Evolutionary conservation across 495 filamentous ascomycete species (phyloP).

Genomic region (Hypomontagnella monticulosa): DNA sequence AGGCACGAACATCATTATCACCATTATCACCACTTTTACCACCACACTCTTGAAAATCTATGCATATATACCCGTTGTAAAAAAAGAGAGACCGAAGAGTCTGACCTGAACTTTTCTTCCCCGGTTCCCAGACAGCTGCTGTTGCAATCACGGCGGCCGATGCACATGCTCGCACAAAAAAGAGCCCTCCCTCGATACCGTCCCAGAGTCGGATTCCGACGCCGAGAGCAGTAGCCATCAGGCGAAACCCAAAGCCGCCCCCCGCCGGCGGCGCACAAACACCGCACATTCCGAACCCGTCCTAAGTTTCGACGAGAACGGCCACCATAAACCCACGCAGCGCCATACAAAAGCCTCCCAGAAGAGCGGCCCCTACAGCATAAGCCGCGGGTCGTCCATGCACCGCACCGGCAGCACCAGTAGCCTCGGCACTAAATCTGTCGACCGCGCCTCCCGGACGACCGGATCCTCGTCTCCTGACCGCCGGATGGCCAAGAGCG

Average conservation of each 20-base stretch:
- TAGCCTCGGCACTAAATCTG: constrained; percentile 70
- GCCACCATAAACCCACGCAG: constrained; percentile 92
- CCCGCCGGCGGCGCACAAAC: constrained; percentile 72
- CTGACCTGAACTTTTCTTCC: constrained; percentile 56
- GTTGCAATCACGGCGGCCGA: constrained; percentile 89
- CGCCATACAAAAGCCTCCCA: constrained; percentile 88
- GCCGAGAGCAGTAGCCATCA: constrained; percentile 50
- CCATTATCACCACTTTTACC: constrained; percentile 3
- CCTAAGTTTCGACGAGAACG: constrained; percentile 88
- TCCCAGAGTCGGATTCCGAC: constrained; percentile 71
- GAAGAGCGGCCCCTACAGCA: constrained; percentile 85
- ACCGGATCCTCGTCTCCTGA: constrained; percentile 56
- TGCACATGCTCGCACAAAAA: constrained; percentile 95
- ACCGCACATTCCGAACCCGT: constrained; percentile 84
- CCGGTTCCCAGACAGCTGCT: constrained; percentile 74
- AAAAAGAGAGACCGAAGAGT: constrained; percentile 40
- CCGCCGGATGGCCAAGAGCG: constrained; percentile 70
- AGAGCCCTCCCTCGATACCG: constrained; percentile 78
- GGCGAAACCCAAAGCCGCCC: constrained; percentile 62
- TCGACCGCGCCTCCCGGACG: constrained; percentile 66
- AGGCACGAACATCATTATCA: constrained; percentile 11
- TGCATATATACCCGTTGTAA: not conserved
- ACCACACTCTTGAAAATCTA: not conserved
- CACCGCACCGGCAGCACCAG: constrained; percentile 63
- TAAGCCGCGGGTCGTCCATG: constrained; percentile 76